These are phyloP conservation scores for Hypholoma sublateritium DNA, from an alignment of 768 basidiomycete species.

Conservation along the genomic window DNA sequence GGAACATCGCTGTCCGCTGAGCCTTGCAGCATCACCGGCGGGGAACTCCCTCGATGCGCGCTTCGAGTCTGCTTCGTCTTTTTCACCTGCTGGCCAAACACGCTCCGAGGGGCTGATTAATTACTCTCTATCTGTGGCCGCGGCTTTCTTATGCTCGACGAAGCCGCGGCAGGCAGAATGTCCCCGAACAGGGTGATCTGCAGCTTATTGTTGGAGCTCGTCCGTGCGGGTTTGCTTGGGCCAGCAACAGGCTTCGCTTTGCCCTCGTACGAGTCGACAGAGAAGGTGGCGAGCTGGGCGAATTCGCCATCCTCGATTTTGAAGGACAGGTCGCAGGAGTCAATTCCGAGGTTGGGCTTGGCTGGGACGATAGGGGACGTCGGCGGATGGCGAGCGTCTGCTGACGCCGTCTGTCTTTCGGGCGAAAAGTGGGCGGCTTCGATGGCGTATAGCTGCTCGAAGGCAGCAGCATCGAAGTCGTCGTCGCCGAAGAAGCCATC, in stretches of 20 bases:
- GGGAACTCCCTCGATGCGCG: constrained; percentile 70
- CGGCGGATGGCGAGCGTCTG: constrained; percentile 3
- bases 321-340: constrained; percentile 51
- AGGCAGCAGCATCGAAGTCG: constrained; percentile 54
- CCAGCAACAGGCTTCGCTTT: constrained; percentile 42
- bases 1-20: constrained; percentile 47
- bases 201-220: constrained; percentile 36
- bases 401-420: constrained; percentile 10
- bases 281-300: constrained; percentile 50
- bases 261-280: constrained; percentile 45
- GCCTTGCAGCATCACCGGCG: constrained; percentile 63
- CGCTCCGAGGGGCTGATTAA: constrained; percentile 41
- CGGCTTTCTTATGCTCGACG: constrained; percentile 31
- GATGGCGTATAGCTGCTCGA: constrained; percentile 67
- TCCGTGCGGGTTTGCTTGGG: constrained; percentile 28
- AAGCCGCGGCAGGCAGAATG: constrained; percentile 38
- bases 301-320: constrained; percentile 60
- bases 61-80: constrained; percentile 71
- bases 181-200: constrained; percentile 73
- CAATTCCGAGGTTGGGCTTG: constrained; percentile 22
- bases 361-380: constrained; percentile 19
- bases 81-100: constrained; percentile 54
- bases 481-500: constrained; percentile 76
- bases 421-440: constrained; percentile 54
- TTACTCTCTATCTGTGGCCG: constrained; percentile 38